phyloP scores from a whole-genome alignment of 139 green algal species.

The Volvox africanus region DNA sequence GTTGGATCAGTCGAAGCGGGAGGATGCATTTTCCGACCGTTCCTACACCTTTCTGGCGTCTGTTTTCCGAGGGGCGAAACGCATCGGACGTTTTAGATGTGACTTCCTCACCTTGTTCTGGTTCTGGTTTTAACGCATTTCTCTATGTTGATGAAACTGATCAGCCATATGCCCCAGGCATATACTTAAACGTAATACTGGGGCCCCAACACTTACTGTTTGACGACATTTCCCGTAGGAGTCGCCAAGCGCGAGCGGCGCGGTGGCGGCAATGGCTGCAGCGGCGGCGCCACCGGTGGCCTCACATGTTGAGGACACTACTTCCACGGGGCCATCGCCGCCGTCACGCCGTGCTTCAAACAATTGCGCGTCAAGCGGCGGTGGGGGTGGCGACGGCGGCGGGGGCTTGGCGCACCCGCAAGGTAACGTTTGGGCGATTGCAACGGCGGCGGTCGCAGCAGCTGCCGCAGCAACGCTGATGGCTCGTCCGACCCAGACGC shows the following conservation, averaged over 20 bases:
- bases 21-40: no score
- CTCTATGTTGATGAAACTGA: no score
- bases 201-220: no score
- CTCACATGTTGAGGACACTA: neutral
- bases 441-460: slow-evolving; percentile 26
- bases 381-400: neutral
- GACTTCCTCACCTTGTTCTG: no score
- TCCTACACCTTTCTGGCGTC: no score
- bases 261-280: neutral
- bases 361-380: neutral
- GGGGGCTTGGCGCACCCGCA: neutral
- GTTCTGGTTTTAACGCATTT: no score
- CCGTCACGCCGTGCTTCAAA: neutral
- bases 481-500: neutral
- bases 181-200: no score
- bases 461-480: slow-evolving; percentile 14
- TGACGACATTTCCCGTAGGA: neutral
- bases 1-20: no score
- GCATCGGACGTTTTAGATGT: no score
- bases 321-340: neutral
- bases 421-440: neutral
- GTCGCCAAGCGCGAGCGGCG: neutral
- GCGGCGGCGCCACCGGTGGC: neutral
- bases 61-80: no score
- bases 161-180: no score